phyloP scores from a whole-genome alignment of 495 filamentous ascomycete genomes.

The Penicillium cinerascens region DNA sequence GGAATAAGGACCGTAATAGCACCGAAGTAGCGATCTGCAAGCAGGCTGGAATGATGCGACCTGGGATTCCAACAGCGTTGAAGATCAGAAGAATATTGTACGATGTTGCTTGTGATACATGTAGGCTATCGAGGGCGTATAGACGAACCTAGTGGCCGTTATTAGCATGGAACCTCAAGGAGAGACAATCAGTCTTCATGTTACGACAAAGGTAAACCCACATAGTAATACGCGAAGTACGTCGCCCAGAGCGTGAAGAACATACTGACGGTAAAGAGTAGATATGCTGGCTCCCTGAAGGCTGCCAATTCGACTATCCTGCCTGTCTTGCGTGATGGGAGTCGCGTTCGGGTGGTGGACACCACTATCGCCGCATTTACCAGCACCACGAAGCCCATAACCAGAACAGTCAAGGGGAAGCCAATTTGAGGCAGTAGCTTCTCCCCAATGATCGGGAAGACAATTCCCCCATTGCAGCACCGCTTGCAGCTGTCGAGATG shows the following conservation, averaged over 20 bases:
- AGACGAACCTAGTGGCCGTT: too few species aligned
- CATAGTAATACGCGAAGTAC: conserved; percentile 69
- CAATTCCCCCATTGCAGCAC: too few species aligned
- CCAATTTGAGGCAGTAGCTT: conserved; percentile 36
- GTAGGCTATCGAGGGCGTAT: too few species aligned
- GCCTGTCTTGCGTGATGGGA: conserved; percentile 47
- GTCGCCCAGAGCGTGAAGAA: conserved; percentile 54
- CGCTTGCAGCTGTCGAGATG: too few species aligned
- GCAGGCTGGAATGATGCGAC: conserved; percentile 53
- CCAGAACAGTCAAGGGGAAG: conserved; percentile 68
- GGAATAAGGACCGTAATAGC: conserved; percentile 52
- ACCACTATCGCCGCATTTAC: too few species aligned
- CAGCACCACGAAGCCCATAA: conserved; percentile 62
- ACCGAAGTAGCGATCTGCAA: conserved; percentile 55
- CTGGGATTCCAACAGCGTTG: conserved; percentile 59
- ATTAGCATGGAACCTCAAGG: too few species aligned
- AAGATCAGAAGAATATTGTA: too few species aligned
- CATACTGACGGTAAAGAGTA: conserved; percentile 57
- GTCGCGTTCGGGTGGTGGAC: conserved; percentile 51
- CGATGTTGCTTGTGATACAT: too few species aligned
- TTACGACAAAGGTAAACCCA: too few species aligned
- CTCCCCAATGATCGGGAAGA: background rate
- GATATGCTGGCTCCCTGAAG: conserved; percentile 57
- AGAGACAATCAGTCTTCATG: too few species aligned
- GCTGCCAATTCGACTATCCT: conserved; percentile 55